Percentiles rank a stretch among this genome's conserved stretches.
Evolutionary conservation across 1,284 basidiomycete genomes (phyloP).

Genomic region (Ganoderma lingzhi): DNA sequence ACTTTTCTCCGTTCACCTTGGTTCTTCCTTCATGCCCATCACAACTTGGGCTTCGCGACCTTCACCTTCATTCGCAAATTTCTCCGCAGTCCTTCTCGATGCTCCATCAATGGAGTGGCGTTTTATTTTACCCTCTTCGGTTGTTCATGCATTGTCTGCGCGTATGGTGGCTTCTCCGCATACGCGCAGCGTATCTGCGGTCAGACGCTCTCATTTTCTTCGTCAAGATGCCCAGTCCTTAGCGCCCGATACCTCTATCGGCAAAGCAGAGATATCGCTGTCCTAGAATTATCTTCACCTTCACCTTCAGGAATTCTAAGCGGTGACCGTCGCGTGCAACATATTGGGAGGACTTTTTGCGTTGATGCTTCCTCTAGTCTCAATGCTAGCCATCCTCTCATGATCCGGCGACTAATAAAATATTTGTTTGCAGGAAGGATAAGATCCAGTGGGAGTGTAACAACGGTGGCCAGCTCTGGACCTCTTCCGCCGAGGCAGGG

Average conservation of each 20-base stretch:
- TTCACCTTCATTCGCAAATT: constrained; percentile 21
- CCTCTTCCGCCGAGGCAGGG: constrained; percentile 53
- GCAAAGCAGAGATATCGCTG: background rate
- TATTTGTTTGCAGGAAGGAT: constrained; percentile 57
- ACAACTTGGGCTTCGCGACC: constrained; percentile 17
- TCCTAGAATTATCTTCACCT: background rate
- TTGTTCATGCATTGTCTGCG: background rate
- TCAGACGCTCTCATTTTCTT: background rate
- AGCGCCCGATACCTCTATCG: background rate
- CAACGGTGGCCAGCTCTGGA: constrained; percentile 77
- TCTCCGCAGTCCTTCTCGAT: constrained; percentile 8
- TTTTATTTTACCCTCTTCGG: background rate
- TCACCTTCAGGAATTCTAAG: background rate
- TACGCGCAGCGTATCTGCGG: background rate
- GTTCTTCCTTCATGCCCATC: constrained; percentile 11
- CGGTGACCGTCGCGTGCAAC: background rate
- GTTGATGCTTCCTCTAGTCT: constrained; percentile 4
- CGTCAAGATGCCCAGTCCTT: background rate
- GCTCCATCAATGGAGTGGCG: background rate
- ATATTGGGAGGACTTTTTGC: background rate
- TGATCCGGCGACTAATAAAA: constrained; percentile 30
- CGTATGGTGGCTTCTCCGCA: constrained; percentile 3
- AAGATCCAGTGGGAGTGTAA: constrained; percentile 82
- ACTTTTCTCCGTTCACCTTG: constrained; percentile 16
- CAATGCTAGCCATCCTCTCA: background rate